These are phyloP conservation scores for Tolypocladium ophioglossoides DNA, from an alignment of 2,329 filamentous ascomycete genomes.

Conservation along the genomic window DNA sequence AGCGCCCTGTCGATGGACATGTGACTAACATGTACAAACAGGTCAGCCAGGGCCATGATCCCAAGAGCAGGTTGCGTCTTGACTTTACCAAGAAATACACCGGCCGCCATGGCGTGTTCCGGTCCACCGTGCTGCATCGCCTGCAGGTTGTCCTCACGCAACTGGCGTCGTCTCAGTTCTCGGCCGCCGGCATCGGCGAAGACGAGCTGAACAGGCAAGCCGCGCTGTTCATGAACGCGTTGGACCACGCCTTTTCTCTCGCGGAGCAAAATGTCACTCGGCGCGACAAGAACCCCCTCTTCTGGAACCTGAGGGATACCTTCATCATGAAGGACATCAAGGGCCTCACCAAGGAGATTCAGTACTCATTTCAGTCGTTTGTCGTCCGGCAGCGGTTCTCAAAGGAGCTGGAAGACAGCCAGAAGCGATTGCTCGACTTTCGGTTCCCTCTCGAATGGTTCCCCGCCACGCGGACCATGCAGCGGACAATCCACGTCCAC, in stretches of 20 bases:
- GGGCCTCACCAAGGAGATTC: conserved; percentile 47
- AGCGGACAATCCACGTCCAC: conserved; percentile 80
- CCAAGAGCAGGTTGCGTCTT: conserved; percentile 19
- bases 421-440: conserved; percentile 64
- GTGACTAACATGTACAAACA: conserved; percentile 6
- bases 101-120: conserved; percentile 21
- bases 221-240: conserved; percentile 31
- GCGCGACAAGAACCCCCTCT: conserved; percentile 39
- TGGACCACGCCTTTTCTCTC: conserved; percentile 34
- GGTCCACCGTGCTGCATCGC: conserved; percentile 22
- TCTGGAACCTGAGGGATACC: conserved; percentile 47
- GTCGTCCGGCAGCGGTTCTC: conserved; percentile 48
- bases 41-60: conserved; percentile 23
- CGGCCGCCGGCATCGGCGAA: conserved; percentile 18
- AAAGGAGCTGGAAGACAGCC: conserved; percentile 42
- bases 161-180: conserved; percentile 12
- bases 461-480: conserved; percentile 67
- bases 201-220: conserved; percentile 34
- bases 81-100: conserved; percentile 11
- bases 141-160: conserved; percentile 24
- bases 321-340: conserved; percentile 42
- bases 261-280: conserved; percentile 28
- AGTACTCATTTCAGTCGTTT: conserved; percentile 58
- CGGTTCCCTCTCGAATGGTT: conserved; percentile 92
- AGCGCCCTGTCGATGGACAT: background rate